phyloP scores from a whole-genome alignment of 1,284 basidiomycete species.

The Marasmius sp. region DNA sequence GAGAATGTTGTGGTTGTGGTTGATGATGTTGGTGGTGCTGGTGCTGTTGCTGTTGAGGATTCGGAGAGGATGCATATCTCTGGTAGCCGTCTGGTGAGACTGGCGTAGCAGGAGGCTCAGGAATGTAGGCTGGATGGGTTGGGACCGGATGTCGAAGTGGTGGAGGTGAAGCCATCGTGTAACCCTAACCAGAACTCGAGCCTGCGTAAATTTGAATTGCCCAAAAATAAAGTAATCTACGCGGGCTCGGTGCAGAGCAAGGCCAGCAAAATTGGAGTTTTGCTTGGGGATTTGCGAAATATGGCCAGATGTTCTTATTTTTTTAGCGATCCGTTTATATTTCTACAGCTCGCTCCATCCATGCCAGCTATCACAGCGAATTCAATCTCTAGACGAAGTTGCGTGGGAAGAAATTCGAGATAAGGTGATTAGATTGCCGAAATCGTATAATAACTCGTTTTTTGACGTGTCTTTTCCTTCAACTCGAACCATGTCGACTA shows the following conservation, averaged over 20 bases:
- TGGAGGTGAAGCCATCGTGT: slow-evolving; percentile 56
- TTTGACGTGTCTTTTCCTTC: slow-evolving; percentile 1
- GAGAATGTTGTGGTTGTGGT: slow-evolving; percentile 21
- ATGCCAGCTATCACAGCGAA: too few species aligned
- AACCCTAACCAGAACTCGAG: neutral
- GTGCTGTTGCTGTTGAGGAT: slow-evolving; percentile 30
- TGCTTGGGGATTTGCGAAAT: too few species aligned
- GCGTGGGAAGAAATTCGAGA: too few species aligned
- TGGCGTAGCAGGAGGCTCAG: slow-evolving; percentile 84
- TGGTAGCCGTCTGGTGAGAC: slow-evolving; percentile 75
- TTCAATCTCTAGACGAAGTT: too few species aligned
- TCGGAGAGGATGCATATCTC: slow-evolving; percentile 66
- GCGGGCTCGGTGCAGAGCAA: too few species aligned
- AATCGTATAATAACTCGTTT: neutral
- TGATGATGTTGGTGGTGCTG: slow-evolving; percentile 28
- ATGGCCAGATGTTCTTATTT: too few species aligned
- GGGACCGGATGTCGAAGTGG: slow-evolving; percentile 88
- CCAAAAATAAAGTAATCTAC: too few species aligned
- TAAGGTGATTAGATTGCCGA: too few species aligned
- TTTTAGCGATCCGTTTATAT: too few species aligned
- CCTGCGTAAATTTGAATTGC: neutral
- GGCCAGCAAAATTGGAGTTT: neutral
- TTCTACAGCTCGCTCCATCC: too few species aligned
- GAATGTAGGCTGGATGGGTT: slow-evolving; percentile 86
- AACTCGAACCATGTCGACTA: slow-evolving; percentile 4